Percentiles rank a stretch among this genome's conserved stretches.
Conservation (phyloP, 2,329 filamentous ascomycete species). For the Hypoxylon sp. region DNA sequence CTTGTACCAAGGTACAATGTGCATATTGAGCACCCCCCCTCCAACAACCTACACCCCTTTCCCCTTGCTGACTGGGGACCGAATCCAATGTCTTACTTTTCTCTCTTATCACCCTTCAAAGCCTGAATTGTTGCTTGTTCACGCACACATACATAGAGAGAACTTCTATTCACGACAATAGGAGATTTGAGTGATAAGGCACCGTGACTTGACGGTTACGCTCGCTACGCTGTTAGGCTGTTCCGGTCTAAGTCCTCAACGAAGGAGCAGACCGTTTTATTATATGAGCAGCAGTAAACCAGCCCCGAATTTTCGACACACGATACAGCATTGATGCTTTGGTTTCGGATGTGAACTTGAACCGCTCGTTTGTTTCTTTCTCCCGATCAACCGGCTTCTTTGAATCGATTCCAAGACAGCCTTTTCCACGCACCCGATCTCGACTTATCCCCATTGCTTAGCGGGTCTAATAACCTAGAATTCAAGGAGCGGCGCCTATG, state of each 20-base stretch:
- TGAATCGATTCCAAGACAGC: constrained; percentile 22
- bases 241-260: constrained; percentile 7
- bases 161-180: constrained; percentile 22
- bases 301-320: constrained; percentile 25
- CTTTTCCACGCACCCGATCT: constrained; percentile 21
- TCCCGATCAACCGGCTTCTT: constrained; percentile 38
- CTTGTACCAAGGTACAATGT: constrained; percentile 19
- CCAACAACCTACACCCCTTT: constrained; percentile 34
- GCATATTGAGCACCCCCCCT: constrained; percentile 11
- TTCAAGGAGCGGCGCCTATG: constrained; percentile 19
- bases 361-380: constrained; percentile 44
- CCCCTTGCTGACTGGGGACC: constrained; percentile 38
- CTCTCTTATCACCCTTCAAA: constrained; percentile 29
- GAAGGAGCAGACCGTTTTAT: constrained; percentile 3
- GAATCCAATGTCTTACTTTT: constrained; percentile 41
- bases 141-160: constrained; percentile 32
- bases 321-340: constrained; percentile 43
- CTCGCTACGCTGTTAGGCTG: constrained; percentile 11
- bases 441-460: constrained; percentile 5
- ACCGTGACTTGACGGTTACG: constrained; percentile 18
- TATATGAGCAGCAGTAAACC: constrained; percentile 12
- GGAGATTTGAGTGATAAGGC: constrained; percentile 22
- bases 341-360: constrained; percentile 49
- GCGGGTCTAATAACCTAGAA: constrained; percentile 13
- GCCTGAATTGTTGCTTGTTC: constrained; percentile 23